Conservation (phyloP, 1,139 yeast genomes). For the Nakaseomyces bracarensis region DNA sequence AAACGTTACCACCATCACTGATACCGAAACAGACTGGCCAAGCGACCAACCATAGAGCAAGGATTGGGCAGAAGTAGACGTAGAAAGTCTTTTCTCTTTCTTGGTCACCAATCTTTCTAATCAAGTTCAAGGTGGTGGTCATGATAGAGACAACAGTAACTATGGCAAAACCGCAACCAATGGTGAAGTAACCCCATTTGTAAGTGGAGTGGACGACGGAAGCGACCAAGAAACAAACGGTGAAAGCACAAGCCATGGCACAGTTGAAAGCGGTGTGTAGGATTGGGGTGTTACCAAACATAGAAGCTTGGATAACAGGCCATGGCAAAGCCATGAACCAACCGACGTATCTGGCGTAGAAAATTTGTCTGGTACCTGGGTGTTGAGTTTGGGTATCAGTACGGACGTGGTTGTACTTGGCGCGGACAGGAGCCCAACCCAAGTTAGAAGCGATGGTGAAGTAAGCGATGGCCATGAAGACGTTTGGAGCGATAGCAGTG, state of each 20-base stretch:
- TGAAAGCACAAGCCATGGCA: constrained; percentile 42
- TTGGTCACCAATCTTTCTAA: constrained; percentile 16
- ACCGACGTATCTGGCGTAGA: constrained; percentile 57
- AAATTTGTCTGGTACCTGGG: constrained; percentile 50
- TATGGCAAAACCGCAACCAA: constrained; percentile 32
- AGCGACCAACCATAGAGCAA: constrained; percentile 40
- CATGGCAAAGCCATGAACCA: constrained; percentile 60
- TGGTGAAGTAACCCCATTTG: constrained; percentile 44
- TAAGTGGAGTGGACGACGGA: constrained; percentile 46
- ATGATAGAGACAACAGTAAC: constrained; percentile 21
- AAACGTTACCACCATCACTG: constrained; percentile 57
- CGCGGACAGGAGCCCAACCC: constrained; percentile 50
- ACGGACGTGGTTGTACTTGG: constrained; percentile 49
- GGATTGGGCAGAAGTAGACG: constrained; percentile 26
- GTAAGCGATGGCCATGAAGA: constrained; percentile 45
- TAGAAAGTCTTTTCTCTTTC: constrained; percentile 20
- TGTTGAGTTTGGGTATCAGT: constrained; percentile 30
- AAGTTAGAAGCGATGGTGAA: constrained; percentile 60
- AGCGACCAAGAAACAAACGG: constrained; percentile 49
- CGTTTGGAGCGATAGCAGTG: constrained; percentile 37
- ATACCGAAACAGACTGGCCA: constrained; percentile 56
- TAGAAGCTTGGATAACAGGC: constrained; percentile 41
- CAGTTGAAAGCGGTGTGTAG: constrained; percentile 37
- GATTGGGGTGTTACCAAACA: constrained; percentile 38
- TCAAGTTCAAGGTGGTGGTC: constrained; percentile 25